Evolutionary conservation across 768 basidiomycete species (phyloP), one percentile per base, ranked within the genome.

Genomic region (Lentinula raphanica): DNA sequence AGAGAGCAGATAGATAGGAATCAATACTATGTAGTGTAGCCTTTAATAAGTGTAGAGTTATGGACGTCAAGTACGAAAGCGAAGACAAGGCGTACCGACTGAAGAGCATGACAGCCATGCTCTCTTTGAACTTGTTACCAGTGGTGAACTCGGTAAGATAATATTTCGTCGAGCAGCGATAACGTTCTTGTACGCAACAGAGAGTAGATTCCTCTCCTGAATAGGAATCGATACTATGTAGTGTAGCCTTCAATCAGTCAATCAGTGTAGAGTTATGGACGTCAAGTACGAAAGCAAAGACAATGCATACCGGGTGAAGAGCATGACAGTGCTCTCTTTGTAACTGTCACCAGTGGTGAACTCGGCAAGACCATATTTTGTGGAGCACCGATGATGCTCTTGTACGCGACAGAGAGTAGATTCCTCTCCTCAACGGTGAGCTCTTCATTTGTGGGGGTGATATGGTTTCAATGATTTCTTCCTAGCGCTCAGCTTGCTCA

Each of bases 381-480:
- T 96, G 94, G 81, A 28, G 95, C 94, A 75, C 95, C 95, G 64
- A 98, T 98, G 60, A 97, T 94, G 76, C 98, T 98, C 90, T 98
- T 98, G 84, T 97, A 98, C 17, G 95, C 95, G 59, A 98, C 95
- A 11, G 94, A 97, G 58, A 98, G 84, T 56, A 98, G 86, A 74
- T 98, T 98, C 62, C 95, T 94, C 77, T 98, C 95, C 78, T 98
- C 95, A 45, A 98, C 94, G 60, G 94, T 96, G 69, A 98, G 90
- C 69, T 98, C 95, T 76, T 95, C 91, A 83, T 96, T 94, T 60
- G 94, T 94, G 31, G 93, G 94, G 58, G 95, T 95, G 64, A 98
- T 95, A 98, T 98, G 85, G 95, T 96, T 78, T 94, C 92, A 65
- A 97, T 94, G 95, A 97, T 97, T 76, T 97, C 92, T 87, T 98